Base-by-base conservation (phyloP, 2,329 filamentous ascomycete genomes). In the Dothistroma septosporum region DNA sequence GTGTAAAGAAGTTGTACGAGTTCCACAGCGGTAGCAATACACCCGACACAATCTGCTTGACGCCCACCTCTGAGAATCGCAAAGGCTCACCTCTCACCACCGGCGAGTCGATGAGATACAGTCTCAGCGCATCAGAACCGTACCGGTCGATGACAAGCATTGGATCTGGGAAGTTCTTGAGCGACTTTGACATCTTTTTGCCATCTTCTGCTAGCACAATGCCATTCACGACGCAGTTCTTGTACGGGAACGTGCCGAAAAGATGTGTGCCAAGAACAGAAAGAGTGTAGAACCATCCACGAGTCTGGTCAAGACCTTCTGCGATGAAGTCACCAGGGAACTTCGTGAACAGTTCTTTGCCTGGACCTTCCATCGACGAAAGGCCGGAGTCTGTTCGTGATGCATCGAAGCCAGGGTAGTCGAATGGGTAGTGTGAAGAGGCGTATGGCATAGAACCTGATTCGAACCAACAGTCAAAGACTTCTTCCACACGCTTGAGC, bases 381-480 rank as follows among this genome's bases (percentile, higher is more conserved):
- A 67, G 52, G 11, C 72, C 72, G 50, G 67, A 72, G 8, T 70
- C 70, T 7, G 67, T 60, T 35, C 70, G 60, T 19, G 68, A 61
- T 3, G 69, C 60, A 54, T 74, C 72, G 52, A 67, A 73, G 10
- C 92, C 90, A 68, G 87, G 85, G 71, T 94, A 94, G 76, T 93
- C 89, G 72, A 97, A 97, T 7, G 92, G 92, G 73, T 95, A 97
- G 75, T 97, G 92, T 64, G 89, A 86, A 66, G 88, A 92, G 47
- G 91, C 90, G 73, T 96, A 97, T 2, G 92, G 92, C 92, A 97
- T 97, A 73, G 89, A 92, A 62, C 92, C 92, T 48, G 92, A 96
- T 76, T 97, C 92, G 65, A 96, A 96, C 92, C 92, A 97, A 74
- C 92, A 97, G 77, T 97, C 92, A 69, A 97, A 96, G 4, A 97